Evolutionary conservation across 2,329 filamentous ascomycete species (phyloP), one percentile per base, ranked within the genome.

Genomic region (Xylaria sp.): DNA sequence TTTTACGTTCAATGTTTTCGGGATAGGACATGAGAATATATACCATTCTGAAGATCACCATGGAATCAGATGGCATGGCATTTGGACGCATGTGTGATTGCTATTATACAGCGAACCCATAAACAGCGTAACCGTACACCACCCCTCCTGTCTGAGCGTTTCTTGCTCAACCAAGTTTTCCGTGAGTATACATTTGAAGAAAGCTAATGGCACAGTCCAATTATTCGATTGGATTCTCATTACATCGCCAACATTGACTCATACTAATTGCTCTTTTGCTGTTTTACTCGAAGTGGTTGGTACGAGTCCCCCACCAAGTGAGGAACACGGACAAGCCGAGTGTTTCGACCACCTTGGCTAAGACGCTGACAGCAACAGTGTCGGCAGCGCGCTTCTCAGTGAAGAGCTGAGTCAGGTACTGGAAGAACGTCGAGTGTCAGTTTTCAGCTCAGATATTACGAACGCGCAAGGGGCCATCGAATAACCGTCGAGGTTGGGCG

Each of bases 221-320:
- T 51, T n/a, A 42, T 36, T 21, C 27, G 36, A 57, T 67, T 47
- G 58, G 64, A 39, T 58, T 57, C 62, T 70, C 50, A 54, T 72
- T 63, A 68, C 54, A 61, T 69, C 47, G 45, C 65, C 50, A 64
- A 8, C 59, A 64, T 50, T 45, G 45, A 64, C 55, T n/a, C 21
- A 19, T 47, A 17, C 30, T 39, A 32, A 1, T n/a, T 51, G 30
- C 12, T 24, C 14, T 21, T 78, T 12, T 51, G 14, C 12, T 24
- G 11, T n/a, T 78, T 86, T 92, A 94, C 79, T 94, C 89, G 82
- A 97, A 97, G 69, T 93, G 93, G 85, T 94, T 95, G 83, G 93
- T 96, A 79, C 92, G 91, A 78, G 95, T 98, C 78, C 95, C 95
- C 95, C 95, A 98, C 92, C 93, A 98, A 79, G 93, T 97, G 76